Percentiles rank a stretch among this genome's conserved stretches.
These are phyloP conservation scores for Fusarium setosum DNA, from an alignment of 2,329 filamentous ascomycete species.

Conservation along the genomic window DNA sequence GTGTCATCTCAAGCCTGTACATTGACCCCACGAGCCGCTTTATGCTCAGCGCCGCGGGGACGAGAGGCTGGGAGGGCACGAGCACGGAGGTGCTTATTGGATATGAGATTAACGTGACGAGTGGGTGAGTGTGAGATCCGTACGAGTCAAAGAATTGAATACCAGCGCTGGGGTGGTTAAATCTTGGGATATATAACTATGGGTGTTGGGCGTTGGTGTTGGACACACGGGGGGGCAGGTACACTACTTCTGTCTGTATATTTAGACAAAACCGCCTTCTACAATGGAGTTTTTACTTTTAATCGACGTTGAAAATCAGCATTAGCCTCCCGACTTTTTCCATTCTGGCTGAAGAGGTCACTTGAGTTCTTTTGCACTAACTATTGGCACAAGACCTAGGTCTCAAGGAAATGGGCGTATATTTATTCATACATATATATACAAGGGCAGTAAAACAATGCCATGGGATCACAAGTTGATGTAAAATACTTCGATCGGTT, in stretches of 20 bases:
- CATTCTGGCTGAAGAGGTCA: too few relatives aligned
- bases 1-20: slow-evolving; percentile 87
- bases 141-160: not conserved
- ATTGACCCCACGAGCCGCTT: slow-evolving; percentile 89
- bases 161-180: too few relatives aligned
- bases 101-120: slow-evolving; percentile 79
- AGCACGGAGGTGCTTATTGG: slow-evolving; percentile 92
- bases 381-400: too few relatives aligned
- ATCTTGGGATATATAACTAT: not conserved
- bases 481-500: too few relatives aligned
- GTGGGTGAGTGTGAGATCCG: slow-evolving; percentile 14
- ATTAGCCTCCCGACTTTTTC: too few relatives aligned
- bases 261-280: slow-evolving; percentile 6
- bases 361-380: too few relatives aligned
- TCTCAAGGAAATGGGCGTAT: too few relatives aligned
- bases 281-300: too few relatives aligned
- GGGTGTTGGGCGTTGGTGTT: slow-evolving; percentile 2
- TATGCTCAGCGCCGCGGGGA: slow-evolving; percentile 92
- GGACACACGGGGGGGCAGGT: not conserved
- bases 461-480: too few relatives aligned
- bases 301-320: too few relatives aligned
- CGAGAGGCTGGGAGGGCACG: slow-evolving; percentile 92
- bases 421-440: too few relatives aligned
- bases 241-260: not conserved
- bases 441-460: too few relatives aligned